Conservation (phyloP, 2,329 filamentous ascomycete genomes). For the Arthrobotrys entomopaga region DNA sequence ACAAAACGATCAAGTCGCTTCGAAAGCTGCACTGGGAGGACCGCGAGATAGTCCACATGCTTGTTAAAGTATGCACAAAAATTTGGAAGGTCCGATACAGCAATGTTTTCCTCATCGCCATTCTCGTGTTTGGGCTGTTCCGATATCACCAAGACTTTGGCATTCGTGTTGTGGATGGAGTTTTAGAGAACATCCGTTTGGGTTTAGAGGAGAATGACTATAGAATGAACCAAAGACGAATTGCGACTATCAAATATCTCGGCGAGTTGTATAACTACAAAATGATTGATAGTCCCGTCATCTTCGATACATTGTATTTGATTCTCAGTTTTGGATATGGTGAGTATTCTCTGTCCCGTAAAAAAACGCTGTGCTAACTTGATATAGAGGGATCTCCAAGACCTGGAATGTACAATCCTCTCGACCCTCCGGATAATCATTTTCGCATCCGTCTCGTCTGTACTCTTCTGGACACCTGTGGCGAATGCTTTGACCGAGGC, state of each 20-base stretch:
- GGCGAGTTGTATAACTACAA: constrained; percentile 98
- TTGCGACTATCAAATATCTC: constrained; percentile 95
- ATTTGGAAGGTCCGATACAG: constrained; percentile 97
- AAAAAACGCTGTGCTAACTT: constrained; percentile 49
- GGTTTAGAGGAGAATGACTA: constrained; percentile 97
- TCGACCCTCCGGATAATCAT: constrained; percentile 92
- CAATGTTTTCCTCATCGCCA: constrained; percentile 91
- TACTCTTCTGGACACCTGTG: constrained; percentile 91
- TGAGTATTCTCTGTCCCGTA: constrained; percentile 61
- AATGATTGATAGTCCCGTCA: constrained; percentile 91
- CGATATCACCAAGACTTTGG: constrained; percentile 92
- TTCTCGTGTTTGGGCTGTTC: constrained; percentile 86
- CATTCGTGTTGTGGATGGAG: constrained; percentile 87
- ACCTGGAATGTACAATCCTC: constrained; percentile 77
- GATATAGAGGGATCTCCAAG: constrained; percentile 77
- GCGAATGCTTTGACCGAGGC: constrained; percentile 94
- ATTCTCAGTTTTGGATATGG: constrained; percentile 91
- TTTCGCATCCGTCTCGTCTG: constrained; percentile 93
- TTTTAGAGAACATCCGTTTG: constrained; percentile 86
- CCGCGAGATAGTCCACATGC: constrained; percentile 78
- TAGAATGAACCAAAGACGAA: constrained; percentile 92
- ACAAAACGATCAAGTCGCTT: constrained; percentile 92
- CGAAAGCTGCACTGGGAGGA: constrained; percentile 98
- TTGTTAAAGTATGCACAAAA: constrained; percentile 94
- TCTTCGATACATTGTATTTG: constrained; percentile 95